phyloP scores from a whole-genome alignment of 139 green algal species.

The Raphidocelis subcapitata region DNA sequence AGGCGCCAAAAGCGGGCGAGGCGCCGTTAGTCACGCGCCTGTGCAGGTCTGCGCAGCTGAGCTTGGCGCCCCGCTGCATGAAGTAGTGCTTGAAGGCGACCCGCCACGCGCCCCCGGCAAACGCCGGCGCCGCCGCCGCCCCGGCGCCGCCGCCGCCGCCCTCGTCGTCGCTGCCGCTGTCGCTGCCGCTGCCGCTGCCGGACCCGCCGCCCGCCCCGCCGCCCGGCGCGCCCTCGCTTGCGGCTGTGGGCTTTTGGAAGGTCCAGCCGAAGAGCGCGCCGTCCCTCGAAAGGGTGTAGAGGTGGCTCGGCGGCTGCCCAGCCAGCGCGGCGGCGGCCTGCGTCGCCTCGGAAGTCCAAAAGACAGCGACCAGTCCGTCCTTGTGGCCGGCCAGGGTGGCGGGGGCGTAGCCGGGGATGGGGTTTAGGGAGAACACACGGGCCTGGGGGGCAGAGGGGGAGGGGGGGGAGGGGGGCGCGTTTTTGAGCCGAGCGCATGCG shows the following conservation, averaged over 20 bases:
- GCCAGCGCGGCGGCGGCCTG: slow-evolving; percentile 40
- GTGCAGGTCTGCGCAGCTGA: slow-evolving; percentile 18
- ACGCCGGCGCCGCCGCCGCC: slow-evolving; percentile 4
- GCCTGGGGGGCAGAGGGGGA: neutral
- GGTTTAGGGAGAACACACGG: slow-evolving; percentile 84
- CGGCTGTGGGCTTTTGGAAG: slow-evolving; percentile 4
- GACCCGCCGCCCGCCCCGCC: neutral
- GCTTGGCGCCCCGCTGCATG: slow-evolving; percentile 29
- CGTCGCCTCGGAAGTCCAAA: slow-evolving; percentile 60
- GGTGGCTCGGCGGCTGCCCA: slow-evolving; percentile 44
- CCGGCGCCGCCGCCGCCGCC: slow-evolving; percentile 4
- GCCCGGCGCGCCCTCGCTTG: neutral
- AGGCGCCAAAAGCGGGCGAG: too few relatives aligned
- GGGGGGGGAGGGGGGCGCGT: too few relatives aligned
- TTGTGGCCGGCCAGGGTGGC: slow-evolving; percentile 83
- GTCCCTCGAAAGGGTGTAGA: slow-evolving; percentile 83
- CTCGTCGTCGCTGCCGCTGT: neutral
- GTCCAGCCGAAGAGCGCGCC: slow-evolving; percentile 86
- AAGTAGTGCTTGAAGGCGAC: slow-evolving; percentile 84
- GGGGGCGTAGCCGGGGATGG: slow-evolving; percentile 77
- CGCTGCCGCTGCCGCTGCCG: neutral
- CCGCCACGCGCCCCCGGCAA: slow-evolving; percentile 69
- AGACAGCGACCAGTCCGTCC: slow-evolving; percentile 68
- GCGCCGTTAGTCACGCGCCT: too few relatives aligned
- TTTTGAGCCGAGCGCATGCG: too few relatives aligned